Percentiles rank a stretch among this genome's conserved stretches.
These are phyloP conservation scores for Cutaneotrichosporon spelunceum DNA, from an alignment of 1,284 basidiomycete species.

Conservation along the genomic window DNA sequence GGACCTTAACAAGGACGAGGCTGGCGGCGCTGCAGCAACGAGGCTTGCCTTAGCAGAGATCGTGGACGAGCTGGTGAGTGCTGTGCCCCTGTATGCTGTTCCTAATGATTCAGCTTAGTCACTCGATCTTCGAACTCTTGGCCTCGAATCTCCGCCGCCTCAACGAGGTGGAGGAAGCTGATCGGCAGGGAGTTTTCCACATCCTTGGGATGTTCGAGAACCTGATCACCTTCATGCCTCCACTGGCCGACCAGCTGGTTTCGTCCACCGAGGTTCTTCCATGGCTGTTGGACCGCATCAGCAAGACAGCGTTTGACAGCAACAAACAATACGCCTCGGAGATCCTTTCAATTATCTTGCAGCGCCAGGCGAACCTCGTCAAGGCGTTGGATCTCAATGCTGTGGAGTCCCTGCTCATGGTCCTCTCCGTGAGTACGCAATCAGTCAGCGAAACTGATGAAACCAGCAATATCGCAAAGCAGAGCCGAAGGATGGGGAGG, in stretches of 20 bases:
- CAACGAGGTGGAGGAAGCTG: conserved; percentile 72
- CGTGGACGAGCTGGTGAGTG: conserved; percentile 68
- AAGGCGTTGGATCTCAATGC: conserved; percentile 68
- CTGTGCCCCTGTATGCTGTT: neutral
- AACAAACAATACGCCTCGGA: conserved; percentile 85
- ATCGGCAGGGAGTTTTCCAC: conserved; percentile 85
- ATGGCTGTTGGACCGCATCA: conserved; percentile 79
- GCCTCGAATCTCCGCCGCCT: conserved; percentile 82
- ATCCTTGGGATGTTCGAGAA: conserved; percentile 94
- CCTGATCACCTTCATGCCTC: conserved; percentile 76
- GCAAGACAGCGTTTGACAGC: conserved; percentile 68
- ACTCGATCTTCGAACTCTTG: conserved; percentile 79
- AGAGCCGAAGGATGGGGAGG: conserved; percentile 80
- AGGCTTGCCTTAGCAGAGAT: conserved; percentile 62
- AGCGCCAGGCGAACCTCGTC: conserved; percentile 65
- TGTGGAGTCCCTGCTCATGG: conserved; percentile 71
- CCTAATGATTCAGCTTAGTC: conserved; percentile 60
- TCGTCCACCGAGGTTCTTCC: conserved; percentile 68
- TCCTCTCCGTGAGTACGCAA: conserved; percentile 66
- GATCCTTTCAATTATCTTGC: conserved; percentile 81
- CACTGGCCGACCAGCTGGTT: conserved; percentile 66
- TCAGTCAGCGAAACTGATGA: neutral
- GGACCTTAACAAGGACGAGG: conserved; percentile 57
- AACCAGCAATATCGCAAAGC: conserved; percentile 76
- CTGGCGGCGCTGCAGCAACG: conserved; percentile 51